A percentile compares a stretch with the other conserved stretches of the same genome.
These are phyloP conservation scores for Pleurotus platypus DNA, from an alignment of 768 basidiomycete genomes.

Conservation along the genomic window DNA sequence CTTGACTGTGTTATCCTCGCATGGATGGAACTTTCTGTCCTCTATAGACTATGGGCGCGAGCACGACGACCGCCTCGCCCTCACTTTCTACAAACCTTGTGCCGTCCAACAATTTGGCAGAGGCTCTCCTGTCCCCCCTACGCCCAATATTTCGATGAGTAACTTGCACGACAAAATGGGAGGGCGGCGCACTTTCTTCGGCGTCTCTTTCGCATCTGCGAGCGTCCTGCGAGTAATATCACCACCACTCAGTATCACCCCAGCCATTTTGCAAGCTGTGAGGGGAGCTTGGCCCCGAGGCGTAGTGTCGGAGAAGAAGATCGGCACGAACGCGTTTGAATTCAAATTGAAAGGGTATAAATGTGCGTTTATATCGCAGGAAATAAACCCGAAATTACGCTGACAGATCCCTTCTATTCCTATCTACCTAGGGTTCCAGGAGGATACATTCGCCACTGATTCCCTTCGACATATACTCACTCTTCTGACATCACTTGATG, in stretches of 20 bases:
- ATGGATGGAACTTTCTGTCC: conserved; percentile 62
- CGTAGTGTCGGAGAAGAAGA: conserved; percentile 73
- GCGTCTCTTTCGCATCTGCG: conserved; percentile 67
- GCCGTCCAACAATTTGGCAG: conserved; percentile 21
- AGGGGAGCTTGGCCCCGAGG: conserved; percentile 78
- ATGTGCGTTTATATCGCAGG: conserved; percentile 43
- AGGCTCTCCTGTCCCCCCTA: conserved; percentile 31
- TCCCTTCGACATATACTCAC: conserved; percentile 69
- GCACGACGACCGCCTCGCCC: conserved; percentile 65
- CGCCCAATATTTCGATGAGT: conserved; percentile 34
- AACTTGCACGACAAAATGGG: conserved; percentile 32
- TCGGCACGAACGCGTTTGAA: conserved; percentile 68
- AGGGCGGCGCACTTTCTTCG: conserved; percentile 51
- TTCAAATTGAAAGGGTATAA: conserved; percentile 82
- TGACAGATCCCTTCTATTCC: conserved; percentile 5
- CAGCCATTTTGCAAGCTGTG: conserved; percentile 78
- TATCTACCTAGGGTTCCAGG: conserved; percentile 60
- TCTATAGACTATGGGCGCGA: conserved; percentile 77
- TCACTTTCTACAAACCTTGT: conserved; percentile 62
- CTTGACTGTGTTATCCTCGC: conserved; percentile 56
- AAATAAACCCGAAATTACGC: conserved; percentile 5
- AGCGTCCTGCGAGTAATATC: conserved; percentile 70
- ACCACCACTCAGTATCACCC: conserved; percentile 74
- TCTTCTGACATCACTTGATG: conserved; percentile 63
- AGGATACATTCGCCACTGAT: conserved; percentile 60